A percentile compares a stretch with the other conserved stretches of the same genome.
Evolutionary conservation across 2,329 filamentous ascomycete species (phyloP).

Genomic region (Graphiopsis chlorocephala): DNA sequence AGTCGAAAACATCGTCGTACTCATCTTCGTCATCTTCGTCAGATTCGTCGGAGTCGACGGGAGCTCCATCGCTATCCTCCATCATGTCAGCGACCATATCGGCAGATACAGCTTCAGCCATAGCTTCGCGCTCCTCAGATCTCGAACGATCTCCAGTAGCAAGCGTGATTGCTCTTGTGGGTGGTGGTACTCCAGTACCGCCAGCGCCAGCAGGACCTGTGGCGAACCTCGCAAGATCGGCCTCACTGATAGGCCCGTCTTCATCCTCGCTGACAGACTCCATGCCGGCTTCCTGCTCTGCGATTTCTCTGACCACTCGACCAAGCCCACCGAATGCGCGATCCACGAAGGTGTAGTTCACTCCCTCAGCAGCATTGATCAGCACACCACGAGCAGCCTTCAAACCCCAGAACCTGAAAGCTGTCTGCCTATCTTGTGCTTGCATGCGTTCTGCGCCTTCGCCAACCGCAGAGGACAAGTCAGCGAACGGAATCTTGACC

Average conservation of each 20-base stretch:
- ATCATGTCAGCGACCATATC: slow-evolving; percentile 13
- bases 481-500: slow-evolving; percentile 52
- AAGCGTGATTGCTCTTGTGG: not conserved
- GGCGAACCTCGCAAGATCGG: slow-evolving; percentile 20
- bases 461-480: slow-evolving; percentile 43
- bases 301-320: slow-evolving; percentile 32
- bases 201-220: not conserved
- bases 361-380: slow-evolving; percentile 54
- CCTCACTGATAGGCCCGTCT: slow-evolving; percentile 19
- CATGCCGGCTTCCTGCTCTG: slow-evolving; percentile 18
- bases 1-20: slow-evolving; percentile 27
- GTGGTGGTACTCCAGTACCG: not conserved
- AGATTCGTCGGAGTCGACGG: slow-evolving; percentile 24
- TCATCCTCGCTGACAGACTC: slow-evolving; percentile 24
- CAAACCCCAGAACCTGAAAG: slow-evolving; percentile 56
- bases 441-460: slow-evolving; percentile 23
- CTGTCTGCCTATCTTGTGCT: slow-evolving; percentile 45
- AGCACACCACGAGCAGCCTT: slow-evolving; percentile 59
- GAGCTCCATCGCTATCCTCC: not conserved
- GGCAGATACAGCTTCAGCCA: slow-evolving; percentile 20
- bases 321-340: slow-evolving; percentile 61
- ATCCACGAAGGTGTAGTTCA: slow-evolving; percentile 58
- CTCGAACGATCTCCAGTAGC: not conserved
- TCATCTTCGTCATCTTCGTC: slow-evolving; percentile 17
- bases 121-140: not conserved